A percentile compares a stretch with the other conserved stretches of the same genome.
phyloP scores from a whole-genome alignment of 179 eudicot species.

The Camellia oleifera region DNA sequence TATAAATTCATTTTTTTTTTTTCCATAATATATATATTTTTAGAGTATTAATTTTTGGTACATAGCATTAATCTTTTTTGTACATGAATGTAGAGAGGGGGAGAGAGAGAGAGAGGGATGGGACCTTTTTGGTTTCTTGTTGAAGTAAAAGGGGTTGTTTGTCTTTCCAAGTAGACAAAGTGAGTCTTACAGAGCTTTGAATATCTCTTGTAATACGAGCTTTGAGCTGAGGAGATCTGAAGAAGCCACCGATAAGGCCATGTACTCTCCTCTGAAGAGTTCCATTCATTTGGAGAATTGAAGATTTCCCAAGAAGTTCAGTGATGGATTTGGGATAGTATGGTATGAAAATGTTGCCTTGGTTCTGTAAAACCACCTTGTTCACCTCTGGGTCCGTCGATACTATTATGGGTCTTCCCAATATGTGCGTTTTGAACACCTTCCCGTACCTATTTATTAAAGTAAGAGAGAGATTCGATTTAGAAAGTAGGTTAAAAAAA shows the following conservation, averaged over 20 bases:
- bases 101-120: neutral
- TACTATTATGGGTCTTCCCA: slow-evolving; percentile 79
- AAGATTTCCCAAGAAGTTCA: slow-evolving; percentile 71
- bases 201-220: slow-evolving; percentile 53
- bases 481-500: too few species aligned
- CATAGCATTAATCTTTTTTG: too few species aligned
- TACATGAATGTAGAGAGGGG: neutral
- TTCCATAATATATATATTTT: too few species aligned
- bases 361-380: slow-evolving; percentile 64
- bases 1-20: too few species aligned
- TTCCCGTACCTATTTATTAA: slow-evolving; percentile 66
- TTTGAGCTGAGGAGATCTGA: slow-evolving; percentile 74
- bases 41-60: too few species aligned
- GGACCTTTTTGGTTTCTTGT: slow-evolving; percentile 75
- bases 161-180: slow-evolving; percentile 54
- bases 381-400: slow-evolving; percentile 93
- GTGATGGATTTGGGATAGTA: slow-evolving; percentile 78
- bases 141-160: slow-evolving; percentile 49
- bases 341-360: slow-evolving; percentile 67
- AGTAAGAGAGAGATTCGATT: neutral
- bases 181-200: slow-evolving; percentile 41
- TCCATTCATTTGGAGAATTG: slow-evolving; percentile 76
- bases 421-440: slow-evolving; percentile 73
- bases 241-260: slow-evolving; percentile 57
- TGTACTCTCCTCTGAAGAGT: slow-evolving; percentile 62